Evolutionary conservation across 225 moss, liverwort and hornwort species (phyloP), one percentile per base, ranked within the genome.

Genomic region (Thuidium tamariscinum): DNA sequence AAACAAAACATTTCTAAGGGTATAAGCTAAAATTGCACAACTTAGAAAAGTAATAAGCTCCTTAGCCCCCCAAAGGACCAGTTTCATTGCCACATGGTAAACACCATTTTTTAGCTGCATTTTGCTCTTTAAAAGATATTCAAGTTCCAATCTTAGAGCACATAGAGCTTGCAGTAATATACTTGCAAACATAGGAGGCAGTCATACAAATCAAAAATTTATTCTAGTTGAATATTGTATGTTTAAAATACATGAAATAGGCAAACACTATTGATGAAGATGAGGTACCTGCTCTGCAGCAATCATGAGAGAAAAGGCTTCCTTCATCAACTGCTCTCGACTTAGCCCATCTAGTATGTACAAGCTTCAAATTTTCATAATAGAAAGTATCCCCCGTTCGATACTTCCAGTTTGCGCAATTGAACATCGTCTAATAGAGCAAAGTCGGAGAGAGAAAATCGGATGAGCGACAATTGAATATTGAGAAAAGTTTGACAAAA

Each of bases 261-360:
- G 37, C 77, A 82, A 85, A 66, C 57, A 23, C 41, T 71, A 44
- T 20, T 32, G n/a, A 52, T 42, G 52, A 59, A 82, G 78, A 60
- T 82, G 79, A 55, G 34, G 14, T 80, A 91, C 98, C 98, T 96
- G 98, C 89, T 98, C 98, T 78, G 95, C 93, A 82, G 98, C 91
- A 81, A 95, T 96, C 95, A 96, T 91, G 83, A 92, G 91, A 77
- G 93, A 88, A 86, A 96, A 98, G 16, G 98, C 94, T 80, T 98
- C 96, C 86, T 93, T 95, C 85, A 98, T 93, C 76, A 95, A 94
- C 81, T 98, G 95, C 86, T 96, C 95, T 81, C 95, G 94, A 73
- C 91, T 97, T 66, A 96, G 92, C 67, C 95, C 96, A 87, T 91
- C 91, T 79, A 95, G 77, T 34, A n/a, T n/a, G n/a, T n/a, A n/a